Evolutionary conservation across 345 rosid species (phyloP).

Genomic region (Camelina laxa): DNA sequence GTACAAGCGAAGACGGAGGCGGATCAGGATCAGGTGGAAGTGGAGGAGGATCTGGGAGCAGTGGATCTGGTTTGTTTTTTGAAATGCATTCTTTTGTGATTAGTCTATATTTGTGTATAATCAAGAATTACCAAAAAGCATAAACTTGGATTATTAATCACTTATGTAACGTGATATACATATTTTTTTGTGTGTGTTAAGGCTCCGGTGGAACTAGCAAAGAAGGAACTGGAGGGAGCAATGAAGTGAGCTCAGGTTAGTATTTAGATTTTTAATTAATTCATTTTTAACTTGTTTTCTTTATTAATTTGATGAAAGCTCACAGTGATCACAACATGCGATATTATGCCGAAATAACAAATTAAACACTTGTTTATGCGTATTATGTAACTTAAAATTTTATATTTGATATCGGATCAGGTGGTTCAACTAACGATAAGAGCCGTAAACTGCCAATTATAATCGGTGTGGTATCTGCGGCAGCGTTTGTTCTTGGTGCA

Average conservation of each 20-base stretch:
- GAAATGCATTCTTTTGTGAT: too few relatives aligned
- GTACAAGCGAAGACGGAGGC: background rate
- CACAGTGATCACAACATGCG: background rate
- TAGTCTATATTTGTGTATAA: background rate
- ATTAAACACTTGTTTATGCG: too few relatives aligned
- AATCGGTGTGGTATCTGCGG: slow-evolving; percentile 18
- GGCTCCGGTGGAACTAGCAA: background rate
- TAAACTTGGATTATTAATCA: background rate
- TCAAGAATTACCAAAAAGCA: background rate
- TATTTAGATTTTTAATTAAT: background rate
- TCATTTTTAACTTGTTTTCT: background rate
- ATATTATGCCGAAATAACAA: too few relatives aligned
- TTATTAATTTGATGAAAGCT: background rate
- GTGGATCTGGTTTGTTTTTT: slow-evolving; percentile 23
- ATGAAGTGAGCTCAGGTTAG: background rate
- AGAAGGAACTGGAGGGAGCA: slow-evolving; percentile 6
- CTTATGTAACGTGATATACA: background rate
- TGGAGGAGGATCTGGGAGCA: background rate
- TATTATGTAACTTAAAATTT: too few relatives aligned
- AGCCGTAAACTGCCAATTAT: slow-evolving; percentile 26
- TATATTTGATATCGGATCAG: background rate
- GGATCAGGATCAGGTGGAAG: background rate
- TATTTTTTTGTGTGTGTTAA: background rate
- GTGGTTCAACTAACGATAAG: slow-evolving; percentile 19
- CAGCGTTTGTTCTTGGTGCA: background rate